Conservation (phyloP, 2,329 filamentous ascomycete species). For the Fusarium oxysporum region DNA sequence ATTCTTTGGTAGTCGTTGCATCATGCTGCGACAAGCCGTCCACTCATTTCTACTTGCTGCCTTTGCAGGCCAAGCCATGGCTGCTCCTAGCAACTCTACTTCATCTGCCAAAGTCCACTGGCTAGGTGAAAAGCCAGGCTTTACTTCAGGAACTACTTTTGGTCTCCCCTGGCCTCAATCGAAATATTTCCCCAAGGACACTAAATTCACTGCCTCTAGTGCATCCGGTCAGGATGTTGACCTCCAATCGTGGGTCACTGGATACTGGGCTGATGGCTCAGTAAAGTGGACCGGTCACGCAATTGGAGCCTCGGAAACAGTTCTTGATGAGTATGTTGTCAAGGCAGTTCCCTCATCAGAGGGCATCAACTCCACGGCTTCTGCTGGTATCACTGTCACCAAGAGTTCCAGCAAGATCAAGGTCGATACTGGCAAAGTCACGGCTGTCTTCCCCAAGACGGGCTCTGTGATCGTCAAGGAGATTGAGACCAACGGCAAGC, state of each 20-base stretch:
- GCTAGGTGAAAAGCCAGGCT: slow-evolving; percentile 54
- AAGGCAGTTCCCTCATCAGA: slow-evolving; percentile 23
- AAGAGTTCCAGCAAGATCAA: slow-evolving; percentile 47
- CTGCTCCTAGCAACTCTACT: slow-evolving; percentile 33
- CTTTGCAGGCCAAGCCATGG: slow-evolving; percentile 17
- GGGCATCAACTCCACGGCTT: slow-evolving; percentile 25
- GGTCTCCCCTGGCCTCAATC: slow-evolving; percentile 59
- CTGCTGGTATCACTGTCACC: slow-evolving; percentile 22
- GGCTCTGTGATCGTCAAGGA: slow-evolving; percentile 55
- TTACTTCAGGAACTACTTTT: slow-evolving; percentile 55
- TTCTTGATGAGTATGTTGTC: slow-evolving; percentile 57
- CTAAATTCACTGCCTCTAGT: slow-evolving; percentile 50
- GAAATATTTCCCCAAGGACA: slow-evolving; percentile 52
- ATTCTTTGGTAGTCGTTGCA: slow-evolving; percentile 24
- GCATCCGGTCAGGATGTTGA: slow-evolving; percentile 34
- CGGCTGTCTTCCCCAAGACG: slow-evolving; percentile 56
- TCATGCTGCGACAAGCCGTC: slow-evolving; percentile 38
- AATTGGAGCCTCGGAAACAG: slow-evolving; percentile 55
- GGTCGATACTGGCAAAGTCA: slow-evolving; percentile 59
- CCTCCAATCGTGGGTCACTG: slow-evolving; percentile 66
- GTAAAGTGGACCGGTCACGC: slow-evolving; percentile 72
- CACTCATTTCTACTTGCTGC: slow-evolving; percentile 34
- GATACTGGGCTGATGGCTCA: slow-evolving; percentile 70
- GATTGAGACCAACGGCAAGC: slow-evolving; percentile 57
- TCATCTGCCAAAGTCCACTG: slow-evolving; percentile 50